A percentile compares a stretch with the other conserved stretches of the same genome.
These are phyloP conservation scores for Tetrapisispora iriomotensis DNA, from an alignment of 805 yeast species.

Conservation along the genomic window DNA sequence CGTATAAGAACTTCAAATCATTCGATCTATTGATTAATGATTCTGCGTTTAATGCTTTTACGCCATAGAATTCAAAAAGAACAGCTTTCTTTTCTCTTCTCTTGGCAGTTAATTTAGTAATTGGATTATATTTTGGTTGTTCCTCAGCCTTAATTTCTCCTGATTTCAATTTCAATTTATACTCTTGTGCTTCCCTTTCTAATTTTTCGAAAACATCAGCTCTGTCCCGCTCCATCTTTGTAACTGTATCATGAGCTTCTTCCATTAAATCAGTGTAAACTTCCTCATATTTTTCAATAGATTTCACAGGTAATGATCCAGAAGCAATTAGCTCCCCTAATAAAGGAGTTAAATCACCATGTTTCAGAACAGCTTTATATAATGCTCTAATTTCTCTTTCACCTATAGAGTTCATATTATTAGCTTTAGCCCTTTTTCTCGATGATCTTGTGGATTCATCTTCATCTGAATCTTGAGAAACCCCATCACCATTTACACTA, in stretches of 20 bases:
- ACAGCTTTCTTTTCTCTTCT: conserved; percentile 84
- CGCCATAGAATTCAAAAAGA: conserved; percentile 78
- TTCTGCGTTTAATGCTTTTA: conserved; percentile 86
- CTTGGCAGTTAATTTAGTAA: conserved; percentile 48
- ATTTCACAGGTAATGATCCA: conserved; percentile 77
- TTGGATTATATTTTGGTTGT: conserved; percentile 34
- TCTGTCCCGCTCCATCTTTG: conserved; percentile 58
- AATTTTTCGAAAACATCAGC: conserved; percentile 43
- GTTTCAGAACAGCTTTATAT: conserved; percentile 69
- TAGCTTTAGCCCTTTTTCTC: conserved; percentile 30
- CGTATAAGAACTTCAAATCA: conserved; percentile 64
- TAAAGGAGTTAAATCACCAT: conserved; percentile 66
- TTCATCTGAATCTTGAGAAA: conserved; percentile 30
- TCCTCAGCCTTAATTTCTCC: conserved; percentile 29
- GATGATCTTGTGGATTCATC: conserved; percentile 33
- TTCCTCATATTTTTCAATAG: conserved; percentile 65
- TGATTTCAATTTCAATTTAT: conserved; percentile 35
- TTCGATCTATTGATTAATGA: conserved; percentile 69
- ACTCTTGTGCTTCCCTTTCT: conserved; percentile 51
- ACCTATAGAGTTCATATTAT: conserved; percentile 49
- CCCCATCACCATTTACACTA: conserved; percentile 35
- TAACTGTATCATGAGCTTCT: conserved; percentile 50
- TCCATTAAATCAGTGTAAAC: conserved; percentile 65
- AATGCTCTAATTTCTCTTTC: conserved; percentile 83
- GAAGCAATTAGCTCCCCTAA: conserved; percentile 86